Conservation (phyloP, 768 basidiomycete species). For the Hypsizygus marmoreus region DNA sequence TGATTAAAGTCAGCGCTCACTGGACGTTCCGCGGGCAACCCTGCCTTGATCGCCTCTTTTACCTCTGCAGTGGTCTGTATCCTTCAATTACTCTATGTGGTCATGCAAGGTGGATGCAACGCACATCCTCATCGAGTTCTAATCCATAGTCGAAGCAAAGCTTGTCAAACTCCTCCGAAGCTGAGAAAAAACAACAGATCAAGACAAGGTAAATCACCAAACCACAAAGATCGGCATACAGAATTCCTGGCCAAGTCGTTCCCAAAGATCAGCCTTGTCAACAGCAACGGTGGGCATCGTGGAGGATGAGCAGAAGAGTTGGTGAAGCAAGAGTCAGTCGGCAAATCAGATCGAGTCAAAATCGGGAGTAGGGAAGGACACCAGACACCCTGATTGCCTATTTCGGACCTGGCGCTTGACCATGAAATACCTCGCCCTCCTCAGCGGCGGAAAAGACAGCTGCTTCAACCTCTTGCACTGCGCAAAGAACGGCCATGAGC, state of each 20-base stretch:
- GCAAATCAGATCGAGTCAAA: conserved; percentile 35
- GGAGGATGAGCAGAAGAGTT: conserved; percentile 22
- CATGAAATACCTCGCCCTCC: conserved; percentile 92
- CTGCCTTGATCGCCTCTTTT: conserved; percentile 78
- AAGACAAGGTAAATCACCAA: conserved; percentile 9
- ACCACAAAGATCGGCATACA: conserved; percentile 46
- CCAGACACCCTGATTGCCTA: conserved; percentile 20
- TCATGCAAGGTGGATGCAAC: conserved; percentile 20
- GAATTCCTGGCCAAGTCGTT: conserved; percentile 79
- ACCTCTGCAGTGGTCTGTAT: conserved; percentile 86
- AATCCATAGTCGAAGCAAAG: conserved; percentile 97
- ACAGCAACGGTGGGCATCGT: conserved; percentile 94
- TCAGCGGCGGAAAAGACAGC: conserved; percentile 98
- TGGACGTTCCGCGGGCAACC: conserved; percentile 82
- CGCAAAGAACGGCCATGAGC: conserved; percentile 78
- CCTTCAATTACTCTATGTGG: not conserved
- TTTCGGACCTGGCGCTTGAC: conserved; percentile 14
- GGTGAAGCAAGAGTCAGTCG: conserved; percentile 8
- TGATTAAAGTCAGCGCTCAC: conserved; percentile 42
- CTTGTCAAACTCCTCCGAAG: conserved; percentile 91
- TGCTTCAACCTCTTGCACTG: conserved; percentile 96
- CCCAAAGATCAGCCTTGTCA: conserved; percentile 94
- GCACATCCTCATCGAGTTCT: conserved; percentile 96
- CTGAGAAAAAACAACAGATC: conserved; percentile 45
- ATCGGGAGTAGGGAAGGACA: conserved; percentile 19